Percentiles rank a stretch among this genome's conserved stretches.
Evolutionary conservation across 116 monocot species (phyloP).

Genomic region (Trichopus zeylanicus): DNA sequence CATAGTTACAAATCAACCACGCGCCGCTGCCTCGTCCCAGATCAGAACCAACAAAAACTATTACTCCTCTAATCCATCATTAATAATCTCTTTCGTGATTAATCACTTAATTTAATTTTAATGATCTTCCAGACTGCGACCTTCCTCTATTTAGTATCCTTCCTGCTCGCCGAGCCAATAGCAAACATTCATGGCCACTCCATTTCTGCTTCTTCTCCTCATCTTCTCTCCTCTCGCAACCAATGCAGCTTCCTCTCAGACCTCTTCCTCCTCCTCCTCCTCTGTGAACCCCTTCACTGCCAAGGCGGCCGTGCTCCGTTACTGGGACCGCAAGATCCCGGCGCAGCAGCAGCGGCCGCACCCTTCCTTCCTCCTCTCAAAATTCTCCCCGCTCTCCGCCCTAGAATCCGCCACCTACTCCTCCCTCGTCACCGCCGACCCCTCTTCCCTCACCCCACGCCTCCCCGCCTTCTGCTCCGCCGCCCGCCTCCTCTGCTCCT

Average conservation of each 20-base stretch:
- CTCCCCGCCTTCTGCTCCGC: constrained; percentile 22
- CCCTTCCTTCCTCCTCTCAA: constrained; percentile 27
- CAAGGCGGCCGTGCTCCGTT: constrained; percentile 20
- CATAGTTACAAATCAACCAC: too few species aligned
- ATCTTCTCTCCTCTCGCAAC: neutral
- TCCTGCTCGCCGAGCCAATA: too few species aligned
- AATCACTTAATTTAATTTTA: too few species aligned
- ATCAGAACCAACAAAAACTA: too few species aligned
- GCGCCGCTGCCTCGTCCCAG: too few species aligned
- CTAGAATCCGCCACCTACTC: constrained; percentile 16
- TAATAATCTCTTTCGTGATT: too few species aligned
- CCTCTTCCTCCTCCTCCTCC: neutral
- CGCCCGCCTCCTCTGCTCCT: constrained; percentile 15
- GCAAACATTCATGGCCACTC: neutral
- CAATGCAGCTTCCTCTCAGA: neutral
- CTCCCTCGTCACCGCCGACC: constrained; percentile 1
- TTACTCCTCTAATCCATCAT: too few species aligned
- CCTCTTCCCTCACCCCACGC: constrained; percentile 10
- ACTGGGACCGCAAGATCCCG: constrained; percentile 28
- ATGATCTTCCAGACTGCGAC: too few species aligned
- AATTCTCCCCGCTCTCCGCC: constrained; percentile 28
- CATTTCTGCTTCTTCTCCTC: neutral
- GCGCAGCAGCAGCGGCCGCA: constrained; percentile 10
- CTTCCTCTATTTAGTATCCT: too few species aligned
- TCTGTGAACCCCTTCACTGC: constrained; percentile 12